phyloP scores from a whole-genome alignment of 2,329 filamentous ascomycete genomes.

The Podosphaera aphanis region DNA sequence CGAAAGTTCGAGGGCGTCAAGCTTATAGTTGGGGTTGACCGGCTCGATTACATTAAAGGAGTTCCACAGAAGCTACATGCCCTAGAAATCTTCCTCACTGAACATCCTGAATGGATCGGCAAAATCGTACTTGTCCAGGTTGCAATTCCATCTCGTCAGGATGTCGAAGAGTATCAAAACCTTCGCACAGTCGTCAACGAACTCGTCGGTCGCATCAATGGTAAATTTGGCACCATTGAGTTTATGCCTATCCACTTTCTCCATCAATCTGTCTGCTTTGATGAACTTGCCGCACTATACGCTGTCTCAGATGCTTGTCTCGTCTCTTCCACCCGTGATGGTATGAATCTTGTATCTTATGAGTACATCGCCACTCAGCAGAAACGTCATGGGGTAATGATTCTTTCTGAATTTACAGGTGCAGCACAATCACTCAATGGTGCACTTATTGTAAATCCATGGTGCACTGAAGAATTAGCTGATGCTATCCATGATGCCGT shows the following conservation, averaged over 20 bases:
- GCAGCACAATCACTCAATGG: slow-evolving; percentile 88
- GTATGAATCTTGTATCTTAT: slow-evolving; percentile 96
- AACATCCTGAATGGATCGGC: slow-evolving; percentile 94
- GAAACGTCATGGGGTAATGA: slow-evolving; percentile 76
- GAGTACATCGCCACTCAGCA: slow-evolving; percentile 93
- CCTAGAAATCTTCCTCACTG: slow-evolving; percentile 84
- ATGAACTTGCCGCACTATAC: slow-evolving; percentile 84
- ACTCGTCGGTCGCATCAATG: slow-evolving; percentile 88
- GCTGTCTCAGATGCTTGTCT: slow-evolving; percentile 80
- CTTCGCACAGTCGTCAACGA: slow-evolving; percentile 89
- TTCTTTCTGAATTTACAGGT: slow-evolving; percentile 88
- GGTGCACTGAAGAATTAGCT: slow-evolving; percentile 91
- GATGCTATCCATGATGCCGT: slow-evolving; percentile 90
- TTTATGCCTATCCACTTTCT: slow-evolving; percentile 99
- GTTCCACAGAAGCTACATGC: slow-evolving; percentile 95
- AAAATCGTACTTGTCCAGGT: slow-evolving; percentile 93
- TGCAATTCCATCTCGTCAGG: slow-evolving; percentile 78
- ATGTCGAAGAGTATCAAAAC: slow-evolving; percentile 96
- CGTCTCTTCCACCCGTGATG: slow-evolving; percentile 85
- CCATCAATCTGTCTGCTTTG: slow-evolving; percentile 85
- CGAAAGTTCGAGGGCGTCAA: slow-evolving; percentile 91
- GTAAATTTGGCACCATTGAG: slow-evolving; percentile 86
- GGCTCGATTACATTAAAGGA: slow-evolving; percentile 95
- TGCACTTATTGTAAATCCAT: slow-evolving; percentile 85
- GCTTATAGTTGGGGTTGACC: slow-evolving; percentile 88